These are phyloP conservation scores for Farysia itapuensis DNA, from an alignment of 1,284 basidiomycete genomes.

Conservation along the genomic window DNA sequence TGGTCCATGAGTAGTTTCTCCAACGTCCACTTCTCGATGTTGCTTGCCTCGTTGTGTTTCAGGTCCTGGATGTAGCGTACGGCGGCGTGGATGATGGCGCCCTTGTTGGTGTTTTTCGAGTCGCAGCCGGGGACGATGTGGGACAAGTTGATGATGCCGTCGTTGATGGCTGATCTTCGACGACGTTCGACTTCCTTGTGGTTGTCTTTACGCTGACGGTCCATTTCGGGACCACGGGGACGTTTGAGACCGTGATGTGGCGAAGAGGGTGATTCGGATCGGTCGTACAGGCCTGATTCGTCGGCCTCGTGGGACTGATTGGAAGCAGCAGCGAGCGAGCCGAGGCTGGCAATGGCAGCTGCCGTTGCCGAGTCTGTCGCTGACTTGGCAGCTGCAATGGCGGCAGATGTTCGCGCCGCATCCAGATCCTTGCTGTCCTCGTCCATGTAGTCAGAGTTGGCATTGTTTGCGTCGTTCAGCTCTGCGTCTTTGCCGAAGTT, in stretches of 20 bases:
- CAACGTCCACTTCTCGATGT: constrained; percentile 86
- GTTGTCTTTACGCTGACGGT: constrained; percentile 54
- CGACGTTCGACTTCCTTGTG: constrained; percentile 92
- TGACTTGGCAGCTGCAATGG: constrained; percentile 13
- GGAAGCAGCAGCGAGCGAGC: constrained; percentile 35
- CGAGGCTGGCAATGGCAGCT: constrained; percentile 47
- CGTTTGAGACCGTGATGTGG: constrained; percentile 12
- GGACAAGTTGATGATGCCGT: constrained; percentile 88
- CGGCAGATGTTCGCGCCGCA: constrained; percentile 4
- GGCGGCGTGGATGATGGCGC: constrained; percentile 78
- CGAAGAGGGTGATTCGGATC: background rate
- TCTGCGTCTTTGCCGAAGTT: constrained; percentile 2
- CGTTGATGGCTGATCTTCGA: constrained; percentile 89
- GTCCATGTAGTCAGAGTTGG: constrained; percentile 12
- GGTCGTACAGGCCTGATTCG: too few relatives aligned
- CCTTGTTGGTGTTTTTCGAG: constrained; percentile 76
- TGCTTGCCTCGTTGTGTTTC: constrained; percentile 83
- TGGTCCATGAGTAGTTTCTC: constrained; percentile 90
- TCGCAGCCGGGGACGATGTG: constrained; percentile 79
- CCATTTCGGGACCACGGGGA: constrained; percentile 42
- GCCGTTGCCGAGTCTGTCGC: constrained; percentile 45
- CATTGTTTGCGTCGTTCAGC: background rate
- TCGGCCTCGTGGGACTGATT: background rate
- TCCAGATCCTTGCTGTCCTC: constrained; percentile 15
- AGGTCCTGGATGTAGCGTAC: constrained; percentile 85